phyloP scores from a whole-genome alignment of 805 yeast genomes.

The Ogataea saltuana region DNA sequence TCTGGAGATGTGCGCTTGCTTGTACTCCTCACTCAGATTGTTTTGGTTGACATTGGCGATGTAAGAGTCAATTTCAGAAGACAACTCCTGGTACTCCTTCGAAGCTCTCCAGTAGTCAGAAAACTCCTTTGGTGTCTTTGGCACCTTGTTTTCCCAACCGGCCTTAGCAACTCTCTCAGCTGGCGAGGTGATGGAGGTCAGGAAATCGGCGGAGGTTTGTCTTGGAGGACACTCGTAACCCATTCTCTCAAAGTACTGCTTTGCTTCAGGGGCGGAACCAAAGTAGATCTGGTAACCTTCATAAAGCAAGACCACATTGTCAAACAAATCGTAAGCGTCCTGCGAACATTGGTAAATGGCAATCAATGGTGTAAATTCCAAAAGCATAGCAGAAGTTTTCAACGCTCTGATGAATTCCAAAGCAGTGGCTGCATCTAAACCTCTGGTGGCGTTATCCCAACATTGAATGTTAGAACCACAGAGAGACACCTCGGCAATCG shows the following conservation, averaged over 20 bases:
- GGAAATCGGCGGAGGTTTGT: conserved; percentile 49
- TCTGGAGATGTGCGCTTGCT: conserved; percentile 49
- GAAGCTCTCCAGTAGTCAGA: conserved; percentile 39
- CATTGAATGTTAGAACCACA: conserved; percentile 46
- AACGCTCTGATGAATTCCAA: conserved; percentile 60
- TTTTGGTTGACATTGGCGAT: conserved; percentile 12
- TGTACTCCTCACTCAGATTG: conserved; percentile 13
- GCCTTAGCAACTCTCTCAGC: conserved; percentile 31
- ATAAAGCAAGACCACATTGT: conserved; percentile 42
- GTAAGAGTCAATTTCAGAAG: conserved; percentile 38
- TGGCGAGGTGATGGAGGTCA: conserved; percentile 39
- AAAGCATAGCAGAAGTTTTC: conserved; percentile 53
- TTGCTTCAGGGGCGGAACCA: conserved; percentile 41
- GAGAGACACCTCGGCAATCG: conserved; percentile 55
- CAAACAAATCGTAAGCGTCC: conserved; percentile 46
- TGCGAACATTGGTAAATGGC: conserved; percentile 52
- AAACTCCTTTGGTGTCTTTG: conserved; percentile 41
- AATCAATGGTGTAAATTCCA: conserved; percentile 51
- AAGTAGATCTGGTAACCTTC: conserved; percentile 46
- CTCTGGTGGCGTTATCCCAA: conserved; percentile 73
- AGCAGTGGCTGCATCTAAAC: conserved; percentile 71
- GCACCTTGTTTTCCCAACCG: conserved; percentile 40
- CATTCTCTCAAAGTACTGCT: conserved; percentile 42
- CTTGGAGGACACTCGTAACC: conserved; percentile 48
- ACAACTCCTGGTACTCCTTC: conserved; percentile 32